Conservation (phyloP, 2,329 filamentous ascomycete species). For the Neofusicoccum cordaticola region DNA sequence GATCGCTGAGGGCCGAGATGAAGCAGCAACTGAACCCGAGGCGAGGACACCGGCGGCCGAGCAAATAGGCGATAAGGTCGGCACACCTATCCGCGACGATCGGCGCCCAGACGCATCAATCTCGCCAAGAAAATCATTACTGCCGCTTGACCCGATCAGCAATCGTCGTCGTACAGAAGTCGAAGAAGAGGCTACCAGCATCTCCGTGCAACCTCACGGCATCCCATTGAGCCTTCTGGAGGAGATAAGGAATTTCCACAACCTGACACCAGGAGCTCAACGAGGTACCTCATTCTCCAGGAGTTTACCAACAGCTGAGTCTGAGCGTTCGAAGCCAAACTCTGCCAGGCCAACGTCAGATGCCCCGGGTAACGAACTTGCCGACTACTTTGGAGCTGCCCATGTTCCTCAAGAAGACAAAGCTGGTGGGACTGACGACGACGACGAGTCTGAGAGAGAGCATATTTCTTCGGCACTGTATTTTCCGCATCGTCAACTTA, state of each 20-base stretch:
- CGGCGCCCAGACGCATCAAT: conserved; percentile 1
- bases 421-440: conserved; percentile 37
- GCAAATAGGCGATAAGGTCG: not conserved
- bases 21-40: not conserved
- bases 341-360: conserved; percentile 21
- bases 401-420: conserved; percentile 12
- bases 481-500: conserved; percentile 66
- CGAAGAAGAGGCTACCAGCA: not conserved
- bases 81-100: conserved; percentile 5
- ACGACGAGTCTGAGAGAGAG: conserved; percentile 71
- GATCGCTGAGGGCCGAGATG: conserved; percentile 1
- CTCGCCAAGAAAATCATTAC: conserved; percentile 11
- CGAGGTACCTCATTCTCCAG: conserved; percentile 53
- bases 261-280: conserved; percentile 47
- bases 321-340: conserved; percentile 32
- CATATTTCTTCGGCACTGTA: conserved; percentile 86
- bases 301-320: conserved; percentile 40
- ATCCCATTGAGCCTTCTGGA: conserved; percentile 53
- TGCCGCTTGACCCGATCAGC: not conserved
- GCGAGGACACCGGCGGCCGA: not conserved
- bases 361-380: not conserved
- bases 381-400: conserved; percentile 14
- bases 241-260: conserved; percentile 56
- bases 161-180: not conserved
- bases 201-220: not conserved